Conservation (phyloP, 2,329 filamentous ascomycete genomes). For the Alternaria arbusti region DNA sequence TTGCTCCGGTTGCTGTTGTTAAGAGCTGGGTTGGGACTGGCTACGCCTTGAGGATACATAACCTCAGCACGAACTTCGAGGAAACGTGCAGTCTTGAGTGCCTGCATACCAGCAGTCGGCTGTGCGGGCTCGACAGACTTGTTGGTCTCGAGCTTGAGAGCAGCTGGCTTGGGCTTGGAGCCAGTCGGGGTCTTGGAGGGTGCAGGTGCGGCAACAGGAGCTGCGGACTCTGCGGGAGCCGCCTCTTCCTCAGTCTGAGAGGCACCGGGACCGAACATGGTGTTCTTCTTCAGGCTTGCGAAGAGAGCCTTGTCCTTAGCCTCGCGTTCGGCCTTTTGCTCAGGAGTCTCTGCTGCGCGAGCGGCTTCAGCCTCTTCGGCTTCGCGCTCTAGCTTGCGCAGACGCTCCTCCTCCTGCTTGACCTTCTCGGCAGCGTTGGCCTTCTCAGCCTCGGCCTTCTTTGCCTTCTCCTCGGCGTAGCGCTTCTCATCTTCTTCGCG, state of each 20-base stretch:
- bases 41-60: conserved; percentile 76
- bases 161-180: conserved; percentile 81
- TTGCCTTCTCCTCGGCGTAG: conserved; percentile 73
- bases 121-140: conserved; percentile 89
- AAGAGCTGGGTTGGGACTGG: conserved; percentile 87
- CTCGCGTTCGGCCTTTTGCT: conserved; percentile 51
- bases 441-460: conserved; percentile 64
- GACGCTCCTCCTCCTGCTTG: conserved; percentile 60
- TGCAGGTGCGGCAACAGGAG: conserved; percentile 26
- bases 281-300: conserved; percentile 57
- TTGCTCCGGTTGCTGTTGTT: conserved; percentile 84
- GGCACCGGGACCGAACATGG: conserved; percentile 54
- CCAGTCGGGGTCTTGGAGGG: conserved; percentile 52
- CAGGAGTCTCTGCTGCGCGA: conserved; percentile 50
- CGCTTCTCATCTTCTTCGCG: conserved; percentile 73
- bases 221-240: conserved; percentile 50
- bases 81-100: conserved; percentile 89
- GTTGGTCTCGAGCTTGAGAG: conserved; percentile 86
- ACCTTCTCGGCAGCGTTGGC: conserved; percentile 56
- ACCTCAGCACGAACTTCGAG: conserved; percentile 78
- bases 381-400: conserved; percentile 57
- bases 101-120: conserved; percentile 91
- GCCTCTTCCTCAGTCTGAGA: conserved; percentile 44
- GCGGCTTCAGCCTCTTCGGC: conserved; percentile 57
- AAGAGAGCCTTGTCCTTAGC: conserved; percentile 49